Base-by-base conservation (phyloP, 108 stramenopile genomes). In the Skeletonema tropicum region DNA sequence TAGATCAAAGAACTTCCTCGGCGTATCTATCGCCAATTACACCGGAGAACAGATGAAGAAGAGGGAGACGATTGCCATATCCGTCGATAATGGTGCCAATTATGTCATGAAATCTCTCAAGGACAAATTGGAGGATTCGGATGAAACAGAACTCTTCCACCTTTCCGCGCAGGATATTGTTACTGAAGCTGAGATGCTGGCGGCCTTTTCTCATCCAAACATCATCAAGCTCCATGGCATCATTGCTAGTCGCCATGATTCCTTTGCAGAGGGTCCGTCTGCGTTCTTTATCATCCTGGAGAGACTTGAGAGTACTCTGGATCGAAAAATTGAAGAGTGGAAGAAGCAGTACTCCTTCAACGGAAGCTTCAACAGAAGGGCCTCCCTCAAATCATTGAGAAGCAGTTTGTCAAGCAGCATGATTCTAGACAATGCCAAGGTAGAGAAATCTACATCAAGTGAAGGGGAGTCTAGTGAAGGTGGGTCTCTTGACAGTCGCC, bases 241-340 rank as follows among this genome's bases (percentile, higher is more conserved):
- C 59, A 33, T 29, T 32, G 59, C 59, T 60, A 29, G 21, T 15
- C 30, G 21, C 59, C 59, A 60, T 32, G 59, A 60, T 5, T 14
- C 59, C 59, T 60, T 60, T 32, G 15, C n/a, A 13, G 59, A 60
- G 13, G 59, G 59, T 60, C 14, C 30, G 13, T 29, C 29, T 14
- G 59, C 79, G 39, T 95, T 90, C 78, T 95, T 95, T 82, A 84
- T 95, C 39, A 70, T 95, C 11, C 74, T 95, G 1, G 94, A 95
- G 66, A 77, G 85, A 57, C 74, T 95, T 9, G 80, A 66, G 9
- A 15, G 63, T 9, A 95, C 94, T 9, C 71, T 95, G 78, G 92
- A 93, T 49, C 61, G 74, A 26, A 86, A 85, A 76, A 78, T 95
- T 49, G 85, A 85, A 69, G 45, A 83, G 5, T 95, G 94, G 94